A percentile compares a stretch with the other conserved stretches of the same genome.
Conservation (phyloP, 306 rosid species). For the Inga laurina region DNA sequence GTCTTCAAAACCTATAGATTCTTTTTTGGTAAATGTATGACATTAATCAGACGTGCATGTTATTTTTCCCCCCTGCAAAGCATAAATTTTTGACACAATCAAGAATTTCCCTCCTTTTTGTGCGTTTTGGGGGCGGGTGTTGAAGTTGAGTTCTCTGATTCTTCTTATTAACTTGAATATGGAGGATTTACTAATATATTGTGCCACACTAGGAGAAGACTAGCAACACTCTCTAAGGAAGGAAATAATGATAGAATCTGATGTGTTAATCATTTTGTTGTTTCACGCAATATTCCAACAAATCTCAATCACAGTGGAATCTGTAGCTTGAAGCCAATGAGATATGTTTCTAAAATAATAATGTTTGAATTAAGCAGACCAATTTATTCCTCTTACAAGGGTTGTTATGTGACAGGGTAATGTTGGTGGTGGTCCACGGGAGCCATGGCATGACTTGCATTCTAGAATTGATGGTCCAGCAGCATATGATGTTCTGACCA, state of each 20-base stretch:
- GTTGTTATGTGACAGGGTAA: constrained; percentile 62
- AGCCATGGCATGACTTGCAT: constrained; percentile 99
- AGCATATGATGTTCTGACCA: constrained; percentile 87
- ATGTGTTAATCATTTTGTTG: neutral
- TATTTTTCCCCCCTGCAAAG: neutral
- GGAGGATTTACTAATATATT: neutral
- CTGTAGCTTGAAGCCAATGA: neutral
- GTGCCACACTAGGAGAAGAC: neutral
- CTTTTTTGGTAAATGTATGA: neutral
- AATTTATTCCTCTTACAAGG: constrained; percentile 27
- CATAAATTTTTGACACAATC: neutral
- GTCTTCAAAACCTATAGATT: neutral
- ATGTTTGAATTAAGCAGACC: constrained; percentile 2
- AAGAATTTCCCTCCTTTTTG: neutral
- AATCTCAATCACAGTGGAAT: constrained; percentile 24
- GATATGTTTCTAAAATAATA: neutral
- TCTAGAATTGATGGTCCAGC: constrained; percentile 95
- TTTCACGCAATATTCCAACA: neutral
- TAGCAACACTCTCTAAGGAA: neutral
- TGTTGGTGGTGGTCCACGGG: constrained; percentile 81
- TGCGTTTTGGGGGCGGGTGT: neutral
- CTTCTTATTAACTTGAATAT: neutral
- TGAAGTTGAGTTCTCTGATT: neutral
- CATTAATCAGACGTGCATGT: neutral
- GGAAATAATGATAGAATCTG: neutral